Conservation (phyloP, 805 yeast genomes). For the Vanderwaltozyma polyspora region DNA sequence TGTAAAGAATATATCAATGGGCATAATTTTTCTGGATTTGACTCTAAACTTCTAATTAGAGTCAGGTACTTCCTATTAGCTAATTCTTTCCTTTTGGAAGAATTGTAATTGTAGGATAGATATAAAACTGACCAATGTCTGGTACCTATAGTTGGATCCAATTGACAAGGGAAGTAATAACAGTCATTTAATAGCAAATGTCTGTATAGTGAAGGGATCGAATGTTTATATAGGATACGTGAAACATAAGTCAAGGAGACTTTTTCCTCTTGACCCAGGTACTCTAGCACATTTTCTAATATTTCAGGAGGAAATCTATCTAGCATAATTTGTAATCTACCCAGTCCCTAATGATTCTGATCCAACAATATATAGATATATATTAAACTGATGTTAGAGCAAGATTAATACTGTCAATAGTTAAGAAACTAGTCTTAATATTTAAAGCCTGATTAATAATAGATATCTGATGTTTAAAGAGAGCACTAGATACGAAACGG, state of each 20-base stretch:
- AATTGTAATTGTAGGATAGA: conserved; percentile 4
- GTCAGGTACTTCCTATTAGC: conserved; percentile 11
- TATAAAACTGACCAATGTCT: conserved; percentile 19
- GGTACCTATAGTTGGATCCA: conserved; percentile 16
- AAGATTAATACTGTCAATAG: too few species aligned
- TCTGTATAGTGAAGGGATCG: conserved; percentile 15
- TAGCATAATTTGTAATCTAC: conserved; percentile 18
- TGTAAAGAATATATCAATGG: conserved; percentile 16
- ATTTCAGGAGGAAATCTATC: conserved; percentile 18
- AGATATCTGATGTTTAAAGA: too few species aligned
- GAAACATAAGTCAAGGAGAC: conserved; percentile 18
- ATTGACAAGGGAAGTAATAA: conserved; percentile 17
- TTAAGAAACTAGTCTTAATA: too few species aligned
- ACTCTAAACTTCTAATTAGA: conserved; percentile 14
- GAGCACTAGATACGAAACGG: too few species aligned
- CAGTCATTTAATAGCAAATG: conserved; percentile 19
- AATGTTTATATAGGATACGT: conserved; percentile 6
- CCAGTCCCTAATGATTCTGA: too few species aligned
- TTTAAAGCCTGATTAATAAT: too few species aligned
- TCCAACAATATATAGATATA: too few species aligned
- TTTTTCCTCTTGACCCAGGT: conserved; percentile 20
- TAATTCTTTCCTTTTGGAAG: background rate
- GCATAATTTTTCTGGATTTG: conserved; percentile 10
- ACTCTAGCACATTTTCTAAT: conserved; percentile 7
- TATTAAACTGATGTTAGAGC: too few species aligned